A percentile compares a stretch with the other conserved stretches of the same genome.
phyloP scores from a whole-genome alignment of 345 rosid species.

The Boechera retrofracta region DNA sequence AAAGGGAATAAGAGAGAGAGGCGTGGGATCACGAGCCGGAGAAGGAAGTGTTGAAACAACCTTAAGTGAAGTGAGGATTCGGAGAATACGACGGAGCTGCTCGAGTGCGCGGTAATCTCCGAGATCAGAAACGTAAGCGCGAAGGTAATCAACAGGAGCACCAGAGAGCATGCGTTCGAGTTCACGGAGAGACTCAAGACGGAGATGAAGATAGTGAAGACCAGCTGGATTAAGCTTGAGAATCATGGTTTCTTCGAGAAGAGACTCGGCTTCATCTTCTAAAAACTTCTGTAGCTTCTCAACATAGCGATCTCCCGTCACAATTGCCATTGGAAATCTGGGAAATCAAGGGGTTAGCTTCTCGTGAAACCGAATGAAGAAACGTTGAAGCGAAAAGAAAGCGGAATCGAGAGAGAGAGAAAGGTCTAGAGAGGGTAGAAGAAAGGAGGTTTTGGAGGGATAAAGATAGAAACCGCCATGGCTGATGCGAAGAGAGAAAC shows the following conservation, averaged over 20 bases:
- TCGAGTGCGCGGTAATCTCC: constrained; percentile 96
- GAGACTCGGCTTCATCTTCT: constrained; percentile 67
- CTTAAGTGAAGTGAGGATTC: constrained; percentile 78
- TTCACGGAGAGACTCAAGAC: constrained; percentile 88
- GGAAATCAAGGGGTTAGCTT: neutral
- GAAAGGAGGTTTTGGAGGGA: constrained; percentile 49
- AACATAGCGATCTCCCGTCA: constrained; percentile 96
- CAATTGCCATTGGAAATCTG: constrained; percentile 66
- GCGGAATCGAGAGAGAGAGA: neutral
- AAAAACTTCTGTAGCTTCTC: constrained; percentile 83
- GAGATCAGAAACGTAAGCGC: constrained; percentile 92
- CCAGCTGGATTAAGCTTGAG: constrained; percentile 96
- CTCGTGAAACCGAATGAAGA: constrained; percentile 1
- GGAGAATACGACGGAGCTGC: constrained; percentile 86
- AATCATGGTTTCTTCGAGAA: constrained; percentile 67
- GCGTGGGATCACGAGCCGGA: constrained; percentile 86
- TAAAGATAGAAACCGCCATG: constrained; percentile 52
- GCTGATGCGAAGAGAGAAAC: constrained; percentile 23
- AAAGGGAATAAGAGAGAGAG: constrained; percentile 77
- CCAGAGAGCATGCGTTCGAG: constrained; percentile 83
- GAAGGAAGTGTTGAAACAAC: constrained; percentile 77
- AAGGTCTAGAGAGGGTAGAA: constrained; percentile 32
- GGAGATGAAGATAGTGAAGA: constrained; percentile 88
- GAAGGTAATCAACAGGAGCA: constrained; percentile 94
- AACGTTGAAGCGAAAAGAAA: neutral